These are phyloP conservation scores for Yamadazyma diddensiae DNA, from an alignment of 1,139 yeast genomes.

Conservation along the genomic window DNA sequence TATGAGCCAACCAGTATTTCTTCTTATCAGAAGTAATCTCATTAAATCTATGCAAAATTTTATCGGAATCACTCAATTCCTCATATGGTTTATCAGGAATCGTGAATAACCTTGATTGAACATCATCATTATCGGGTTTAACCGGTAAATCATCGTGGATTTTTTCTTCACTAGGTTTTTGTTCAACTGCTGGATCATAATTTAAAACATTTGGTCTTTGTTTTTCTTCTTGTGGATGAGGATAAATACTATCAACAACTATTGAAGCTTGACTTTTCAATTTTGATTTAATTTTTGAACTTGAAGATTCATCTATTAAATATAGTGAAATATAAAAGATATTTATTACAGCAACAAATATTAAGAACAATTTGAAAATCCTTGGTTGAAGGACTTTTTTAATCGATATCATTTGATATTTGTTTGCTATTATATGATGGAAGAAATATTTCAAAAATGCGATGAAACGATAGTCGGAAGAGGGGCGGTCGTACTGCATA, in stretches of 20 bases:
- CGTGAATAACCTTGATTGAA: constrained; percentile 10
- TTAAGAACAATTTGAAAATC: constrained; percentile 18
- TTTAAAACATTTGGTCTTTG: constrained; percentile 5
- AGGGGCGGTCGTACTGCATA: too few species aligned
- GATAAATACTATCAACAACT: constrained; percentile 14
- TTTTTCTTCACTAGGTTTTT: constrained; percentile 4
- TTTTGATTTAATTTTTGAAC: constrained; percentile 10
- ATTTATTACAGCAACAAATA: constrained; percentile 20
- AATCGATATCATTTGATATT: too few species aligned
- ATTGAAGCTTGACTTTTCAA: constrained; percentile 15
- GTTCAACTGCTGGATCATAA: constrained; percentile 6
- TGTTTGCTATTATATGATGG: too few species aligned
- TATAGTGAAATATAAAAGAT: constrained; percentile 18
- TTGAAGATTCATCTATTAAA: constrained; percentile 17
- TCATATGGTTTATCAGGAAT: constrained; percentile 18
- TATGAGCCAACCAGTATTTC: constrained; percentile 29
- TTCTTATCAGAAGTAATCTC: constrained; percentile 17
- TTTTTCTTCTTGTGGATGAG: constrained; percentile 1
- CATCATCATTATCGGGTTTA: constrained; percentile 4
- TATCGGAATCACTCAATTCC: constrained; percentile 16
- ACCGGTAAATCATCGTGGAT: constrained; percentile 12
- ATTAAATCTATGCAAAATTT: constrained; percentile 20
- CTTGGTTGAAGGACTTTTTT: constrained; percentile 16
- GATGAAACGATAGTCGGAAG: too few species aligned
- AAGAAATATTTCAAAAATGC: too few species aligned